phyloP scores from a whole-genome alignment of 768 basidiomycete species.

The Arthromyces matolae region DNA sequence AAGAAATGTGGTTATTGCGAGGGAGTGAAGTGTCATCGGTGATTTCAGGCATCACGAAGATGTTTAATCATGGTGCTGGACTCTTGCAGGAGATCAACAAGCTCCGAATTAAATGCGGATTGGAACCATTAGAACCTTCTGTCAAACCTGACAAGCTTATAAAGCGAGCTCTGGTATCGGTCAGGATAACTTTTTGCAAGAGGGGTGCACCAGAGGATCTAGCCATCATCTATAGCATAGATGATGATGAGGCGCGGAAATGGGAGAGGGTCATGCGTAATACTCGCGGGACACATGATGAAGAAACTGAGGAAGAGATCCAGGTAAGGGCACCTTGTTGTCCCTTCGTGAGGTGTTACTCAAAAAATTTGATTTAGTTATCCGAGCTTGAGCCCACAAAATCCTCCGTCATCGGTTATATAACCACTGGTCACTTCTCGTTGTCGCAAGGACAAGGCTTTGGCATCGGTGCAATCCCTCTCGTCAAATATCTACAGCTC shows the following conservation, averaged over 20 bases:
- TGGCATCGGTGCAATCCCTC: conserved; percentile 70
- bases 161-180: conserved; percentile 61
- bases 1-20: conserved; percentile 67
- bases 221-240: conserved; percentile 65
- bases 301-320: conserved; percentile 28
- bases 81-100: conserved; percentile 57
- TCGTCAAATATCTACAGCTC: conserved; percentile 49
- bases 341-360: background rate
- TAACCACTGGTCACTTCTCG: conserved; percentile 83
- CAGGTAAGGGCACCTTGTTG: conserved; percentile 20
- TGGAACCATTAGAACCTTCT: conserved; percentile 33
- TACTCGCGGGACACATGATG: conserved; percentile 13
- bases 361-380: conserved; percentile 31
- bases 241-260: conserved; percentile 47
- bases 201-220: conserved; percentile 75
- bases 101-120: conserved; percentile 51
- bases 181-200: conserved; percentile 56
- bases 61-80: conserved; percentile 38
- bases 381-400: conserved; percentile 39
- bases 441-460: conserved; percentile 73
- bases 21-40: conserved; percentile 48
- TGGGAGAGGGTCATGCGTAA: conserved; percentile 38
- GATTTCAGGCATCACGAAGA: conserved; percentile 35
- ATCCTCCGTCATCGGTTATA: conserved; percentile 66
- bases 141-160: conserved; percentile 44